phyloP scores from a whole-genome alignment of 2,329 filamentous ascomycete genomes.

The Fusarium sp. region DNA sequence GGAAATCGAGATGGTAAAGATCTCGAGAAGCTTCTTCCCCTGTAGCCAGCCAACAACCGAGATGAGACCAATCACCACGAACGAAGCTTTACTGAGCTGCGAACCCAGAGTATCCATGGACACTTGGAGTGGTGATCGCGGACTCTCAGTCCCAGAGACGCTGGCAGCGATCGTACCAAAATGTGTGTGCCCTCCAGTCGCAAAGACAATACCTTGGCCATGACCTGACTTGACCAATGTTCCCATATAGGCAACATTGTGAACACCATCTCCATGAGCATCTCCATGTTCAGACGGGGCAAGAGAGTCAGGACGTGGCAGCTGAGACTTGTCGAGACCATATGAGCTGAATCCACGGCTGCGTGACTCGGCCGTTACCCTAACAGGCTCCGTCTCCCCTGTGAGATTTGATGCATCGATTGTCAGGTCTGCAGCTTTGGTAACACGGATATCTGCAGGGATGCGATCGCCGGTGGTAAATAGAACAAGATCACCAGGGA shows the following conservation, averaged over 20 bases:
- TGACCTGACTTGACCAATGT: slow-evolving; percentile 95
- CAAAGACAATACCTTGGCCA: slow-evolving; percentile 96
- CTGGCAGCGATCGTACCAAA: slow-evolving; percentile 97
- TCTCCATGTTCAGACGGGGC: slow-evolving; percentile 66
- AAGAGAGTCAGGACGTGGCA: slow-evolving; percentile 56
- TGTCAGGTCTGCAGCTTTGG: slow-evolving; percentile 85
- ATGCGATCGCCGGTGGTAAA: slow-evolving; percentile 98
- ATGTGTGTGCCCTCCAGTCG: slow-evolving; percentile 91
- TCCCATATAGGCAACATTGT: slow-evolving; percentile 98
- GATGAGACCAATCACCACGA: slow-evolving; percentile 92
- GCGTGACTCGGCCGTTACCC: slow-evolving; percentile 75
- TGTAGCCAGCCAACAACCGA: slow-evolving; percentile 90
- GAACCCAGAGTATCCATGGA: slow-evolving; percentile 98
- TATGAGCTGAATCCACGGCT: slow-evolving; percentile 45
- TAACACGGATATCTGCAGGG: slow-evolving; percentile 95
- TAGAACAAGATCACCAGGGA: slow-evolving; percentile 90
- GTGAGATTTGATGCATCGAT: slow-evolving; percentile 98
- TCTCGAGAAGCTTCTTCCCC: slow-evolving; percentile 88
- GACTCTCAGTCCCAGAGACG: slow-evolving; percentile 93
- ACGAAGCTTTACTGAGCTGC: slow-evolving; percentile 96
- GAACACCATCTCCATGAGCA: slow-evolving; percentile 73
- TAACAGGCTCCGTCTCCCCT: slow-evolving; percentile 93
- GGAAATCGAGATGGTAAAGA: slow-evolving; percentile 97
- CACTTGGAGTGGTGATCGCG: slow-evolving; percentile 89
- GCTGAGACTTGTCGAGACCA: slow-evolving; percentile 45